Conservation (phyloP, 2,329 filamentous ascomycete species). For the Trichoderma gracile region DNA sequence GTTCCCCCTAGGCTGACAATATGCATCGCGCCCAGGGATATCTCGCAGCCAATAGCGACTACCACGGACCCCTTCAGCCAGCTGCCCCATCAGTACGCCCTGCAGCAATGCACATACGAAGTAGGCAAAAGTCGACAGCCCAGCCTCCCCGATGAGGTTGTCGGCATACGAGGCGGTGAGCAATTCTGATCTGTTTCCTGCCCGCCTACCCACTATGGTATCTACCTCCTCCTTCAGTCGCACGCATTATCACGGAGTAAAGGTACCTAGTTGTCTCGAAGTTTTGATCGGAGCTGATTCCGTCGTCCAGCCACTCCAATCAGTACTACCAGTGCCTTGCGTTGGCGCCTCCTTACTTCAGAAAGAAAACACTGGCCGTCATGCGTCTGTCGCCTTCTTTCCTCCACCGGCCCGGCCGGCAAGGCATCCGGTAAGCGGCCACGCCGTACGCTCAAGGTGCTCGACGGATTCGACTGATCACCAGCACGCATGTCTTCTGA, state of each 20-base stretch:
- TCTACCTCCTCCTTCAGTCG: too few species aligned
- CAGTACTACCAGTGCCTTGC: not conserved
- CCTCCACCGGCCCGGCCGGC: slow-evolving; percentile 16
- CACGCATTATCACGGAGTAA: too few species aligned
- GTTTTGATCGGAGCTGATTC: not conserved
- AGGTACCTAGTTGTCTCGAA: not conserved
- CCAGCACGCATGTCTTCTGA: not conserved
- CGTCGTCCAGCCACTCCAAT: not conserved
- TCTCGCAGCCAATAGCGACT: too few species aligned
- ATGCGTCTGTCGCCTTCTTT: not conserved
- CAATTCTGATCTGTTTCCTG: not conserved
- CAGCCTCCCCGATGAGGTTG: too few species aligned
- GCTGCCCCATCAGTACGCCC: too few species aligned
- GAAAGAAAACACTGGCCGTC: not conserved
- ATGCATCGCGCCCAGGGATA: too few species aligned
- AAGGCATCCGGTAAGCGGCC: slow-evolving; percentile 15
- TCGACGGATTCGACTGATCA: not conserved
- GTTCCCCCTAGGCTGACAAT: too few species aligned
- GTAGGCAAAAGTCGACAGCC: too few species aligned
- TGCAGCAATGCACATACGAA: too few species aligned
- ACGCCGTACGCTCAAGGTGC: not conserved
- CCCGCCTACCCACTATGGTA: too few species aligned
- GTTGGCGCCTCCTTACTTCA: not conserved
- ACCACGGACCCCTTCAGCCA: too few species aligned
- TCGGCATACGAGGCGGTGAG: not conserved